Evolutionary conservation across 2,329 filamentous ascomycete genomes (phyloP), one percentile per base, ranked within the genome.

Genomic region (Teratosphaeria epicoccoides): DNA sequence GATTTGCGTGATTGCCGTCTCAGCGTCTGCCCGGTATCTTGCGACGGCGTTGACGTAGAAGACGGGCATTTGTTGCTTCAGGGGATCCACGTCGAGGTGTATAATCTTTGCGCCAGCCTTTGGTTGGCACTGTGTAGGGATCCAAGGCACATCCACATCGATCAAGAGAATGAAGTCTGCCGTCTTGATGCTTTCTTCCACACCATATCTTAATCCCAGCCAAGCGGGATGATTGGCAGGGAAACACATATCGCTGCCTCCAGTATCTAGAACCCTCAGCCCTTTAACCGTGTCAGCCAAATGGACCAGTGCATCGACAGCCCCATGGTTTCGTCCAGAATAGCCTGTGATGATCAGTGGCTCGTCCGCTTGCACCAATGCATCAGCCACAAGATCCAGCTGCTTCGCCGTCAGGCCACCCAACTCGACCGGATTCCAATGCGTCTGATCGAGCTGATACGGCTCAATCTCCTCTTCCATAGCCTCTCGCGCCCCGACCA

Each of bases 81-180:
- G 69, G 1, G 83, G 81, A 56, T 86, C 83, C 29, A 80, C 73
- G 58, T 86, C 83, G 47, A 86, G 72, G 59, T 86, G 83, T 52
- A 80, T 76, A 56, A 86, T 79, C 53, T 75, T 80, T 2, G 81
- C 77, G 6, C 72, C 69, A 1, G 71, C 66, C 3, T 71, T 74
- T 0, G 83, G 83, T 45, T 76, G 75, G 69, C 78, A 83, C 55
- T 82, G 81, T 0, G 88, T 93, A n/a, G 84, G 83, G 51, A 96
- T 89, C 88, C 89, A 96, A 0, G 90, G 90, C 0, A 95, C 88
- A 63, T 96, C 90, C 57, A 88, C 94, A 68, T 96, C 86, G 23
- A 95, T 65, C 2, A 95, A 84, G 1, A 96, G 59, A 53, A 96
- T 94, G 10, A 88, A 80, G 66, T 96, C 91, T 0, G 90, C 88